Conservation (phyloP, 2,329 filamentous ascomycete genomes). For the Botrytis pseudocinerea region DNA sequence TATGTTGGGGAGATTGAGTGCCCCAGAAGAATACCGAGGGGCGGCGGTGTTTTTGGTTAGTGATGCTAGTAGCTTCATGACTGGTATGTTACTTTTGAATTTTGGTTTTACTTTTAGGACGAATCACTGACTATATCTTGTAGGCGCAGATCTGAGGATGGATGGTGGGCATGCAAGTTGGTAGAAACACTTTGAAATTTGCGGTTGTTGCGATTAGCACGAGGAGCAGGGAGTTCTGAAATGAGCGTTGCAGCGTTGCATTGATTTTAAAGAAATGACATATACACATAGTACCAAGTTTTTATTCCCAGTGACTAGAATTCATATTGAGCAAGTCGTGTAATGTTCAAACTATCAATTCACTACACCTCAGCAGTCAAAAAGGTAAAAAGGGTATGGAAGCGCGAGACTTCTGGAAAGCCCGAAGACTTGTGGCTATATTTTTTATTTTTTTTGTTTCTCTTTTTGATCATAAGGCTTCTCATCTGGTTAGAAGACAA, state of each 20-base stretch:
- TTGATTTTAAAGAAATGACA: no score
- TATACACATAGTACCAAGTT: background rate
- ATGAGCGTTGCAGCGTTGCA: background rate
- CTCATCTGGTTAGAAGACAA: background rate
- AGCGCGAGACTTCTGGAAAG: background rate
- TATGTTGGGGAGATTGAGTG: conserved; percentile 73
- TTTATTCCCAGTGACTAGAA: background rate
- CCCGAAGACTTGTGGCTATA: background rate
- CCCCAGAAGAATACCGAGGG: conserved; percentile 69
- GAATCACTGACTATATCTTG: background rate
- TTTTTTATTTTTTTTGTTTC: background rate
- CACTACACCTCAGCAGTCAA: background rate
- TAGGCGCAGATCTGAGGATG: conserved; percentile 2
- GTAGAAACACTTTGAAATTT: background rate
- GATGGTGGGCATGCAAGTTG: conserved; percentile 11
- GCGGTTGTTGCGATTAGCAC: no score
- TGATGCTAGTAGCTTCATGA: conserved; percentile 70
- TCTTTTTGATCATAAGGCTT: background rate
- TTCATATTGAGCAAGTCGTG: background rate
- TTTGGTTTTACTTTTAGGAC: background rate
- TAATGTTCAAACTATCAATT: background rate
- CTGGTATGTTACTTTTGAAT: conserved; percentile 45
- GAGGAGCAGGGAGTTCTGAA: no score
- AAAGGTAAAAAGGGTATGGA: background rate
- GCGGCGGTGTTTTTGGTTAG: conserved; percentile 68